Evolutionary conservation across 148 eudicot species (phyloP).

Genomic region (Persicaria maculosa): DNA sequence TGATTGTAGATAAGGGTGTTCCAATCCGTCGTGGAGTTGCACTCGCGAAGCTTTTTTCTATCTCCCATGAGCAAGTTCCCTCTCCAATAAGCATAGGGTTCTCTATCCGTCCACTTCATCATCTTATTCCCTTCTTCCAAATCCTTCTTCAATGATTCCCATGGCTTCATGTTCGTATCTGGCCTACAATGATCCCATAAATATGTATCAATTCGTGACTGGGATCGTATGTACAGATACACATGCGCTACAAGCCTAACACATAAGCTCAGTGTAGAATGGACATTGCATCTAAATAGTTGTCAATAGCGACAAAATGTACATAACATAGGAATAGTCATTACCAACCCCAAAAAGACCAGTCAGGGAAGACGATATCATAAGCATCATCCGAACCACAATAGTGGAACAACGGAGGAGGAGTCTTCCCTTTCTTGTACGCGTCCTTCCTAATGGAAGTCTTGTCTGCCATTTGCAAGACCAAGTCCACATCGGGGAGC

Average conservation of each 20-base stretch:
- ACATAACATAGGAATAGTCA: too few species aligned
- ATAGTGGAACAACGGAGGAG: constrained; percentile 37
- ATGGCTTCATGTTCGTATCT: constrained; percentile 59
- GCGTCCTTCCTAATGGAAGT: constrained; percentile 14
- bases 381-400: constrained; percentile 19
- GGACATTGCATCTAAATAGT: background rate
- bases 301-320: background rate
- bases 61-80: constrained; percentile 43
- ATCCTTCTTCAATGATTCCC: constrained; percentile 47
- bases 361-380: constrained; percentile 42
- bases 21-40: constrained; percentile 45
- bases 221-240: too few species aligned
- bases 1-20: constrained; percentile 39
- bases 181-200: constrained; percentile 27
- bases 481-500: constrained; percentile 34
- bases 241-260: too few species aligned
- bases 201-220: background rate
- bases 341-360: constrained; percentile 32
- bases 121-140: constrained; percentile 42
- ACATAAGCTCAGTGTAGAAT: too few species aligned
- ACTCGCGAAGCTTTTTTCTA: constrained; percentile 31
- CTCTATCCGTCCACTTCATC: constrained; percentile 48
- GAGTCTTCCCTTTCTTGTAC: constrained; percentile 12
- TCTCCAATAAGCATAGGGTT: constrained; percentile 62
- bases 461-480: constrained; percentile 29